phyloP scores from a whole-genome alignment of 805 yeast genomes.

The Geotrichum ghanense region DNA sequence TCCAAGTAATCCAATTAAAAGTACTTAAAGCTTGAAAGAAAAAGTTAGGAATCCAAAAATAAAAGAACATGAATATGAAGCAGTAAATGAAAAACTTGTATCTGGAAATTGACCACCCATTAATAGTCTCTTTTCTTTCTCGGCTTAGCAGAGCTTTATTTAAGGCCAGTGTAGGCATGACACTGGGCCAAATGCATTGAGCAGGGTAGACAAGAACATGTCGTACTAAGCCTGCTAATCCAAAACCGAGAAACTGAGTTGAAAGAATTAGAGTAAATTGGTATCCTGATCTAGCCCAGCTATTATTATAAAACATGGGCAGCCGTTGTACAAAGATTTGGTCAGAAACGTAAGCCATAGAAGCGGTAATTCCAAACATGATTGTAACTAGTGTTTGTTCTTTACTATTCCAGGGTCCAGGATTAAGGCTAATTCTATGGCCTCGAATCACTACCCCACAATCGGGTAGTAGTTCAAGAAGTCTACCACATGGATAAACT shows the following conservation, averaged over 20 bases:
- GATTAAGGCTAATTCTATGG: conserved; percentile 34
- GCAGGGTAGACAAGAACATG: conserved; percentile 36
- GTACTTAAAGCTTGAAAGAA: conserved; percentile 49
- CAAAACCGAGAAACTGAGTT: conserved; percentile 43
- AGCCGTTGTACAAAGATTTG: conserved; percentile 13
- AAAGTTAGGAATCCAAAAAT: conserved; percentile 62
- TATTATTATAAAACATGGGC: conserved; percentile 8
- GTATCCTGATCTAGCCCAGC: conserved; percentile 8
- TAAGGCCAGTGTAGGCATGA: conserved; percentile 47
- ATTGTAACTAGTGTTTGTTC: conserved; percentile 52
- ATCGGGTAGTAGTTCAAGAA: conserved; percentile 14
- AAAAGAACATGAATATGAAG: conserved; percentile 35
- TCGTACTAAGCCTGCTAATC: conserved; percentile 45
- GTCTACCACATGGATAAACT: conserved; percentile 45
- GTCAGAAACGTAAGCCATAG: conserved; percentile 5
- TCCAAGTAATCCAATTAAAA: conserved; percentile 58
- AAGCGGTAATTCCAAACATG: conserved; percentile 17
- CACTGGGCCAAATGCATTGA: conserved; percentile 38
- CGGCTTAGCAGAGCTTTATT: conserved; percentile 27
- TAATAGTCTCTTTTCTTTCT: conserved; percentile 24
- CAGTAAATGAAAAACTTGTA: conserved; percentile 38
- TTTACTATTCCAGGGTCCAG: conserved; percentile 50
- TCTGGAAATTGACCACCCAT: conserved; percentile 53
- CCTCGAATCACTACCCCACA: conserved; percentile 28
- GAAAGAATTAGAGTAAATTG: conserved; percentile 27